Evolutionary conservation across 2,329 filamentous ascomycete species (phyloP).

Genomic region (Botryotinia convoluta): DNA sequence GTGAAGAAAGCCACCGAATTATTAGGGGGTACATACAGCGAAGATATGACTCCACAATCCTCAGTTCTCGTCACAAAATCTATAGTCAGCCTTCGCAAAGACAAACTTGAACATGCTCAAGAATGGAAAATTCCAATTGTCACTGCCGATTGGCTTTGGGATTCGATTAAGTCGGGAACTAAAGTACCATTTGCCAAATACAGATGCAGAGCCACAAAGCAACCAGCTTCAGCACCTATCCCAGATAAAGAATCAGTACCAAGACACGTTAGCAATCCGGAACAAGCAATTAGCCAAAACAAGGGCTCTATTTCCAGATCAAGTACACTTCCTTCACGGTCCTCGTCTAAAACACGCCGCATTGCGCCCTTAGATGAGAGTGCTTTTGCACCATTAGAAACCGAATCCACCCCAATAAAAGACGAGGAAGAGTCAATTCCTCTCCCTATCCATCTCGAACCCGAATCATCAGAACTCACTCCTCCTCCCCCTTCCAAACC

Average conservation of each 20-base stretch:
- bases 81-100: constrained; percentile 52
- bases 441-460: constrained; percentile 7
- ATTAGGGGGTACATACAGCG: constrained; percentile 77
- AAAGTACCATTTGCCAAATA: constrained; percentile 50
- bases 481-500: constrained; percentile 12
- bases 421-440: constrained; percentile 18
- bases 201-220: constrained; percentile 38
- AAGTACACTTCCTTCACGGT: constrained; percentile 23
- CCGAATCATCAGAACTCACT: constrained; percentile 21
- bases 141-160: constrained; percentile 78
- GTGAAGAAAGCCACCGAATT: constrained; percentile 73
- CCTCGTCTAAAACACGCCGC: constrained; percentile 18
- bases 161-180: constrained; percentile 63
- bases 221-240: constrained; percentile 28
- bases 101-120: constrained; percentile 76
- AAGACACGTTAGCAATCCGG: not conserved
- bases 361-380: constrained; percentile 26
- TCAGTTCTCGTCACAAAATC: constrained; percentile 67
- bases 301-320: constrained; percentile 12
- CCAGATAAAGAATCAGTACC: constrained; percentile 7
- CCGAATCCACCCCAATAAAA: constrained; percentile 20
- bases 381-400: constrained; percentile 26
- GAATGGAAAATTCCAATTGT: constrained; percentile 81
- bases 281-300: not conserved
- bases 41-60: constrained; percentile 68